Conservation (phyloP, 192 early-diverging fungal species). For the Podila epicladia region DNA sequence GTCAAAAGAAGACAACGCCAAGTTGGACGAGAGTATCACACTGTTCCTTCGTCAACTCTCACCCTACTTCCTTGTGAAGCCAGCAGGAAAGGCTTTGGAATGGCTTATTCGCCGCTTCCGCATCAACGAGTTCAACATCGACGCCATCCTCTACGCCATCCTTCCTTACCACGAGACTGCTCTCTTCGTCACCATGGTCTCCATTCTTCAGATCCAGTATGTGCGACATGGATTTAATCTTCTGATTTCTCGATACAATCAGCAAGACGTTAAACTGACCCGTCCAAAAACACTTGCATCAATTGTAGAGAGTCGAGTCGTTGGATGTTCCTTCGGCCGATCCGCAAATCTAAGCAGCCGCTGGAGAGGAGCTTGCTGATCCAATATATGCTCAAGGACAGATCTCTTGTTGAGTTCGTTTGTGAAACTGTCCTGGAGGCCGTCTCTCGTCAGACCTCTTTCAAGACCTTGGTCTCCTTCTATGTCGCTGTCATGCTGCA, state of each 20-base stretch:
- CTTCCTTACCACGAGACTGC: constrained; percentile 96
- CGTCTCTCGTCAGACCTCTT: constrained; percentile 30
- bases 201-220: constrained; percentile 74
- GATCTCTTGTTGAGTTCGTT: constrained; percentile 80
- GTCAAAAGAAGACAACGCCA: constrained; percentile 82
- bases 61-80: constrained; percentile 85
- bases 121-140: constrained; percentile 90
- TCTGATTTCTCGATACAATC: neutral
- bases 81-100: constrained; percentile 90
- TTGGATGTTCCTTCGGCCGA: constrained; percentile 67
- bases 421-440: constrained; percentile 69
- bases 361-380: constrained; percentile 78
- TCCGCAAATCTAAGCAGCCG: constrained; percentile 65
- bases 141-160: constrained; percentile 77
- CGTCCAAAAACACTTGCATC: neutral
- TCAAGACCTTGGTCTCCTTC: constrained; percentile 72
- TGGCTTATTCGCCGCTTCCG: constrained; percentile 91
- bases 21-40: constrained; percentile 80
- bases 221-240: constrained; percentile 17
- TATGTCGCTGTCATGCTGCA: constrained; percentile 71
- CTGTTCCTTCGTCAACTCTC: constrained; percentile 82
- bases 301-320: constrained; percentile 55
- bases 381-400: constrained; percentile 72
- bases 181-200: constrained; percentile 85
- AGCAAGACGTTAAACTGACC: neutral